Percentiles rank a stretch among this genome's conserved stretches.
These are phyloP conservation scores for Fusarium haematococcum DNA, from an alignment of 2,329 filamentous ascomycete genomes.

Conservation along the genomic window DNA sequence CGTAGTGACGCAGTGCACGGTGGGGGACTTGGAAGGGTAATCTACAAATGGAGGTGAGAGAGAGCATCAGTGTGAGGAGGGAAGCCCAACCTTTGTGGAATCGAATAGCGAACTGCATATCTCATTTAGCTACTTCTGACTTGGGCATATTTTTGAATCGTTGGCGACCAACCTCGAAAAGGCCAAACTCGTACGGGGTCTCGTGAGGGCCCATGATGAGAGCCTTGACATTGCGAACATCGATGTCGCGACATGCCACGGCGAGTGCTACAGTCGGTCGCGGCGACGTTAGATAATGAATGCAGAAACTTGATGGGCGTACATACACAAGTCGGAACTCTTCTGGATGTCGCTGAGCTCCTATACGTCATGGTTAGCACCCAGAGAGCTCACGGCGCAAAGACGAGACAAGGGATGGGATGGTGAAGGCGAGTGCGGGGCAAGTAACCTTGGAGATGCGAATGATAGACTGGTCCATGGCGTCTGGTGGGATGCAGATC, in stretches of 20 bases:
- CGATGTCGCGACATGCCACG: constrained; percentile 86
- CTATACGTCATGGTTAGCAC: constrained; percentile 56
- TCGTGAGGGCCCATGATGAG: constrained; percentile 93
- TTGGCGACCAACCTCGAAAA: constrained; percentile 80
- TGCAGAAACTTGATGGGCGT: not conserved
- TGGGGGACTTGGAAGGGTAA: constrained; percentile 79
- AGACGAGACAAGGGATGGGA: constrained; percentile 27
- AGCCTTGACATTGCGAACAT: constrained; percentile 88
- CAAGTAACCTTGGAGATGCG: constrained; percentile 81
- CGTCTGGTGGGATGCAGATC: constrained; percentile 36
- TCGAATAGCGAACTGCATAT: constrained; percentile 75
- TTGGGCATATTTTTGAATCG: not conserved
- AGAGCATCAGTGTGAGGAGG: constrained; percentile 12
- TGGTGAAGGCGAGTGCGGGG: constrained; percentile 37
- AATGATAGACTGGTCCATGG: constrained; percentile 83
- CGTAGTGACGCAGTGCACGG: constrained; percentile 80
- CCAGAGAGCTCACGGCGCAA: constrained; percentile 23
- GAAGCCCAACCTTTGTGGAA: constrained; percentile 74
- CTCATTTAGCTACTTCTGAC: constrained; percentile 2
- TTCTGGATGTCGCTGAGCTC: constrained; percentile 89
- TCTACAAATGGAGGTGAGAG: constrained; percentile 62
- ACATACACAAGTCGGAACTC: constrained; percentile 83
- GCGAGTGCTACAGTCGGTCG: constrained; percentile 72
- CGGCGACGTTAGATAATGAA: constrained; percentile 12
- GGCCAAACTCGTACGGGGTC: constrained; percentile 96